phyloP scores from a whole-genome alignment of 345 rosid genomes.

The Syzygium oleosum region DNA sequence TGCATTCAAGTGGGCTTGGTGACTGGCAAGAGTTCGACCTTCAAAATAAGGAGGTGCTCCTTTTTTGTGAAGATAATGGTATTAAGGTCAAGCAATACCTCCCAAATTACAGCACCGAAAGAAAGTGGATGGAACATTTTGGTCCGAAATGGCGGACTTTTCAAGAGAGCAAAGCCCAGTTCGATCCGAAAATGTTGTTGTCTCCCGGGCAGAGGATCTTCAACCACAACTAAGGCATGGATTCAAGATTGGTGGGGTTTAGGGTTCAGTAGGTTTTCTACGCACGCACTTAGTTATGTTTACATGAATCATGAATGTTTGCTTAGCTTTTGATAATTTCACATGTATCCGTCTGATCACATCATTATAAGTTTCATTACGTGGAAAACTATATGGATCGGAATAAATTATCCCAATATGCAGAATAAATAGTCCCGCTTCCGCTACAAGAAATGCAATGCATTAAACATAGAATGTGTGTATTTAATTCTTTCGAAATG shows the following conservation, averaged over 20 bases:
- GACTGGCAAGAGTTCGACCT: slow-evolving; percentile 3
- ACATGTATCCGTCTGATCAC: neutral
- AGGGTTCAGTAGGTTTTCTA: neutral
- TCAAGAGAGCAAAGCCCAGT: neutral
- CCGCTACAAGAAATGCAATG: neutral
- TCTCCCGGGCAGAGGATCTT: slow-evolving; percentile 14
- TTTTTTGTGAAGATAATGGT: neutral
- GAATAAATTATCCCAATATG: neutral
- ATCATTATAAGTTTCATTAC: neutral
- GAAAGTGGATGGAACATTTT: slow-evolving; percentile 7
- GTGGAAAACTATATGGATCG: neutral
- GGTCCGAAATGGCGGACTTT: slow-evolving; percentile 5
- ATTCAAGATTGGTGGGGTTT: neutral
- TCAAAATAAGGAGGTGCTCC: slow-evolving; percentile 6
- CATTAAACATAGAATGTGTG: neutral
- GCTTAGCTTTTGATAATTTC: neutral
- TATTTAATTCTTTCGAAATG: neutral
- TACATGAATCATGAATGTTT: neutral
- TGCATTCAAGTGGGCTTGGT: slow-evolving; percentile 7
- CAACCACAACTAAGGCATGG: neutral
- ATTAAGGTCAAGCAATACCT: slow-evolving; percentile 4
- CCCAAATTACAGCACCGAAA: neutral
- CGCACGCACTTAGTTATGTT: neutral
- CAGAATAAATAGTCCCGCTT: neutral
- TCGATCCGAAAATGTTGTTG: slow-evolving; percentile 10